Evolutionary conservation across 345 rosid species (phyloP), one percentile per base, ranked within the genome.

Genomic region (Hibiscus tridactylites): DNA sequence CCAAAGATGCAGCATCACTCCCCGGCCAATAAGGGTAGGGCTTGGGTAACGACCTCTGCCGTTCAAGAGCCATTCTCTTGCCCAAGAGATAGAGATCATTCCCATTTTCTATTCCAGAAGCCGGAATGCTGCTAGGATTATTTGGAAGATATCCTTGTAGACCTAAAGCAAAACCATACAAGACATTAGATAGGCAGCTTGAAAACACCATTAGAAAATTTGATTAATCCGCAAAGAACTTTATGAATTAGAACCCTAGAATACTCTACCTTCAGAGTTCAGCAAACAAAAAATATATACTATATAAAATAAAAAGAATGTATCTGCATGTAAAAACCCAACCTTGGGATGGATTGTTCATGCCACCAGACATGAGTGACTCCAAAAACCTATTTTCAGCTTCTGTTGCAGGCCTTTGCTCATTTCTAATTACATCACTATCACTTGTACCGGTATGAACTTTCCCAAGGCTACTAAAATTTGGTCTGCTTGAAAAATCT

Each of bases 41-140:
- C 80, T 76, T 82, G 3, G 90, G 78, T 54, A 85, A 56, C 47
- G 92, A 78, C 79, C 87, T 86, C 84, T 91, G 99, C 64, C 80
- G 85, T 66, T 95, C 99, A 61, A 92, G 88, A 33, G 88, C 78
- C 82, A 89, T 65, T 84, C 85, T 86, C 86, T 88, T 83, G 79
- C 80, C 81, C 85, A 91, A 77, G 47, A 87, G 91, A 78, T 85
- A 84, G 62, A 87, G 67, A 59, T 87, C 90, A 73, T 76, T 84
- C 37, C 81, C 91, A 79, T 84, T 74, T 76, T 92, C 97, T 56
- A 74, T 74, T 73, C 81, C 94, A 3, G 87, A 77, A 33, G 84
- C 68, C 8, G 88, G 72, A 68, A 82, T 46, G 44, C 77, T 79
- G 63, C 77, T 84, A 76, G 93, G 68, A 72, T 77, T 86, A 74